phyloP scores from a whole-genome alignment of 2,329 filamentous ascomycete genomes.

The Emergomyces orientalis region DNA sequence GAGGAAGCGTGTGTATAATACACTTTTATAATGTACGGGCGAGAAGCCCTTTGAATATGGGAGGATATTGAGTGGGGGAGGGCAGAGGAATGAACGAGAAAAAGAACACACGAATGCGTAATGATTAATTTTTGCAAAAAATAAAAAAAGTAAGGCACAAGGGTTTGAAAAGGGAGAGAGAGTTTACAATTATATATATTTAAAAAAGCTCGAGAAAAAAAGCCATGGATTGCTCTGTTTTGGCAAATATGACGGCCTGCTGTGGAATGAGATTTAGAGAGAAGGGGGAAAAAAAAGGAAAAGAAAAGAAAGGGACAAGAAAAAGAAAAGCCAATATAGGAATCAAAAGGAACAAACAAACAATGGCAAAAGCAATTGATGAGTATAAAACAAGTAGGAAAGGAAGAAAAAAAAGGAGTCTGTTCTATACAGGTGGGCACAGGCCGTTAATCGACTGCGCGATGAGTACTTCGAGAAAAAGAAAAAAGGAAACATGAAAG shows the following conservation, averaged over 20 bases:
- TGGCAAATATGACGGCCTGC: not conserved
- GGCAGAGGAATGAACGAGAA: not conserved
- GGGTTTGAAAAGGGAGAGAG: not conserved
- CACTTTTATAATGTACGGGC: not conserved
- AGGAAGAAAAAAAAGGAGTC: not conserved
- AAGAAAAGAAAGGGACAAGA: not conserved
- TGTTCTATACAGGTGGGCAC: not conserved
- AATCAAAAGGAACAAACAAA: not conserved
- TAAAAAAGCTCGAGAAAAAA: not conserved
- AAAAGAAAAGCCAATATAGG: not conserved
- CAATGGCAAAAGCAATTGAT: not conserved
- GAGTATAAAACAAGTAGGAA: not conserved
- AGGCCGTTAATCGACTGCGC: not conserved
- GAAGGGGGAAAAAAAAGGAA: not conserved
- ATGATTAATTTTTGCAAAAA: not conserved
- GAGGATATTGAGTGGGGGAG: not conserved
- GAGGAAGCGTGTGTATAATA: not conserved
- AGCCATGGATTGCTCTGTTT: not conserved
- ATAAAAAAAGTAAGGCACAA: not conserved
- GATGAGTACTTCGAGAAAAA: slow-evolving; percentile 13
- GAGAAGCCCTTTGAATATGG: not conserved
- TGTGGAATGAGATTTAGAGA: not conserved
- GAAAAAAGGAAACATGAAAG: slow-evolving; percentile 18
- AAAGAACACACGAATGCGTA: not conserved
- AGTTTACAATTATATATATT: not conserved